These are phyloP conservation scores for Penicillium canariense DNA, from an alignment of 495 filamentous ascomycete species.

Conservation along the genomic window DNA sequence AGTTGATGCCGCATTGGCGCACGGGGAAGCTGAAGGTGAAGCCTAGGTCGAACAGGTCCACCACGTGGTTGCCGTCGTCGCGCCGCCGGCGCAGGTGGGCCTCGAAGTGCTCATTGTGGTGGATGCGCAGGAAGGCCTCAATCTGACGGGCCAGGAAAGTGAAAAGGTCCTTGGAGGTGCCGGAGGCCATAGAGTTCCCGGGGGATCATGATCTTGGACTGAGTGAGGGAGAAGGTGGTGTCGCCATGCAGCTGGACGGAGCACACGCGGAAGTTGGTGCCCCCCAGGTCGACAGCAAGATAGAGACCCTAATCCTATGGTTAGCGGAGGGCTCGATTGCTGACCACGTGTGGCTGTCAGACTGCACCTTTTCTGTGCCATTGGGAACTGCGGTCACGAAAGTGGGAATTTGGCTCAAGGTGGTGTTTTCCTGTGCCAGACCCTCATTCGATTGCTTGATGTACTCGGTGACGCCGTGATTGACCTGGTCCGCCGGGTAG, in stretches of 20 bases:
- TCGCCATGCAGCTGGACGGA: slow-evolving; percentile 89
- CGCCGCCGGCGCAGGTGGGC: slow-evolving; percentile 60
- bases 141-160: slow-evolving; percentile 91
- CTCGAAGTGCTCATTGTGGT: slow-evolving; percentile 88
- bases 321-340: not conserved
- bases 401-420: slow-evolving; percentile 92
- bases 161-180: slow-evolving; percentile 85
- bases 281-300: slow-evolving; percentile 92
- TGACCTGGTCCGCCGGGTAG: slow-evolving; percentile 74
- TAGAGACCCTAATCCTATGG: slow-evolving; percentile 69
- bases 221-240: slow-evolving; percentile 85
- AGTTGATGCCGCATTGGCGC: slow-evolving; percentile 89
- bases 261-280: slow-evolving; percentile 98
- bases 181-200: slow-evolving; percentile 84
- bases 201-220: slow-evolving; percentile 89
- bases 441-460: slow-evolving; percentile 85
- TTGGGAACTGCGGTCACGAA: slow-evolving; percentile 95
- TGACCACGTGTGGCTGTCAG: not conserved
- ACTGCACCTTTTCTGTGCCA: slow-evolving; percentile 80
- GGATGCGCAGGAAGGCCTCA: slow-evolving; percentile 76
- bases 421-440: slow-evolving; percentile 71
- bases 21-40: slow-evolving; percentile 99
- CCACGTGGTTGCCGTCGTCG: slow-evolving; percentile 55
- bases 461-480: slow-evolving; percentile 78
- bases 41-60: slow-evolving; percentile 83